phyloP scores from a whole-genome alignment of 2,329 filamentous ascomycete genomes.

The Akanthomyces uredinophilus region DNA sequence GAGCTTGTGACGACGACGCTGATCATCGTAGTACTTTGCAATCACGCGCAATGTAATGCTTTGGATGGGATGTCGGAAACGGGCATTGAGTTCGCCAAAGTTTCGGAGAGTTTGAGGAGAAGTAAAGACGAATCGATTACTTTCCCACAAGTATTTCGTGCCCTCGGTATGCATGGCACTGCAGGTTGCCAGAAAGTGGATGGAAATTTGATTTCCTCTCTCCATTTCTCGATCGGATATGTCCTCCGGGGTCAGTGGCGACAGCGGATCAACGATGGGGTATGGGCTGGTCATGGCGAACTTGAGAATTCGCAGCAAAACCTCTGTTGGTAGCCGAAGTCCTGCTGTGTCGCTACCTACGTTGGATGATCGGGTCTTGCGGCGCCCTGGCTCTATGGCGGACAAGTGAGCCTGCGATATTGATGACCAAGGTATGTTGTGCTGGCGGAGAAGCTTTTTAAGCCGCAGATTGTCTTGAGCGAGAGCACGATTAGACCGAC shows the following conservation, averaged over 20 bases:
- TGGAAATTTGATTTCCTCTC: constrained; percentile 45
- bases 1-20: constrained; percentile 37
- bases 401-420: constrained; percentile 30
- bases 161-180: constrained; percentile 46
- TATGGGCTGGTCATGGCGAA: constrained; percentile 44
- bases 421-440: constrained; percentile 47
- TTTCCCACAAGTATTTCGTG: constrained; percentile 43
- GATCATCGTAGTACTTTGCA: constrained; percentile 52
- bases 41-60: constrained; percentile 48
- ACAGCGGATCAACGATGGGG: constrained; percentile 52
- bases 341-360: constrained; percentile 25
- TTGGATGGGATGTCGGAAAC: constrained; percentile 39
- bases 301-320: constrained; percentile 47
- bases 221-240: constrained; percentile 39
- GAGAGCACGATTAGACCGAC: constrained; percentile 40
- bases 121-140: constrained; percentile 52
- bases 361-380: constrained; percentile 30
- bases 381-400: constrained; percentile 26
- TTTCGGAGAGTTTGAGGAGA: constrained; percentile 43
- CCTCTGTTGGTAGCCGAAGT: constrained; percentile 48
- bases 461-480: constrained; percentile 44
- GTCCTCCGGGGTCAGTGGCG: constrained; percentile 36
- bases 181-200: constrained; percentile 49
- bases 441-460: constrained; percentile 47
- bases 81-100: constrained; percentile 41